Evolutionary conservation across 805 yeast genomes (phyloP).

Genomic region (Ascoidea asiatica): DNA sequence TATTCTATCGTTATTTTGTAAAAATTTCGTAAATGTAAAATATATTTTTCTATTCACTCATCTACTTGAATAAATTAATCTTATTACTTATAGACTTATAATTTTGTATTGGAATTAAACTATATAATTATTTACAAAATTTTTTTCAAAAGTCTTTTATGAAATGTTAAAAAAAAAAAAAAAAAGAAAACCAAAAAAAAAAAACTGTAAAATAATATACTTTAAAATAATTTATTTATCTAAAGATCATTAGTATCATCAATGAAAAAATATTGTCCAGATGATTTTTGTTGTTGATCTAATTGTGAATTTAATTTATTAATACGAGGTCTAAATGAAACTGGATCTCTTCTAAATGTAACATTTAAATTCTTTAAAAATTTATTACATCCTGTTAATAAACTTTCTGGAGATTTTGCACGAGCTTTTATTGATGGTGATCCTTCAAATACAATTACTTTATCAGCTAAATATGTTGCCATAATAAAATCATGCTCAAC

Average conservation of each 20-base stretch:
- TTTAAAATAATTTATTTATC: constrained; percentile 4
- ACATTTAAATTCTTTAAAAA: constrained; percentile 95
- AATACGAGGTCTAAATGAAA: constrained; percentile 96
- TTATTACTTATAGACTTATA: too few relatives aligned
- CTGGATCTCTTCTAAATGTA: constrained; percentile 98
- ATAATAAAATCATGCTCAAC: constrained; percentile 99
- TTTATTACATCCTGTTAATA: constrained; percentile 93
- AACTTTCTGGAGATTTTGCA: constrained; percentile 84
- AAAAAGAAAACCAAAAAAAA: too few relatives aligned
- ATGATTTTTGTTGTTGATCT: constrained; percentile 93
- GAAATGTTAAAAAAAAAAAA: too few relatives aligned
- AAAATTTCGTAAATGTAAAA: not conserved
- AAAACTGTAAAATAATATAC: too few relatives aligned
- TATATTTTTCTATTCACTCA: not conserved
- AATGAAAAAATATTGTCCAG: constrained; percentile 93
- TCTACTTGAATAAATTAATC: not conserved
- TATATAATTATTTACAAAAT: too few relatives aligned
- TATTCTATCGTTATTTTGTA: not conserved
- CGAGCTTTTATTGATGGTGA: constrained; percentile 71
- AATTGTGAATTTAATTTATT: constrained; percentile 95
- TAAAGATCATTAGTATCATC: constrained; percentile 42
- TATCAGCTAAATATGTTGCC: constrained; percentile 98
- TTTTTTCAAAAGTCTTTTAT: too few relatives aligned
- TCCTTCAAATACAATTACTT: constrained; percentile 98
- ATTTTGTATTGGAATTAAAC: too few relatives aligned